phyloP scores from a whole-genome alignment of 2,329 filamentous ascomycete species.

The Acrocalymma vagum region DNA sequence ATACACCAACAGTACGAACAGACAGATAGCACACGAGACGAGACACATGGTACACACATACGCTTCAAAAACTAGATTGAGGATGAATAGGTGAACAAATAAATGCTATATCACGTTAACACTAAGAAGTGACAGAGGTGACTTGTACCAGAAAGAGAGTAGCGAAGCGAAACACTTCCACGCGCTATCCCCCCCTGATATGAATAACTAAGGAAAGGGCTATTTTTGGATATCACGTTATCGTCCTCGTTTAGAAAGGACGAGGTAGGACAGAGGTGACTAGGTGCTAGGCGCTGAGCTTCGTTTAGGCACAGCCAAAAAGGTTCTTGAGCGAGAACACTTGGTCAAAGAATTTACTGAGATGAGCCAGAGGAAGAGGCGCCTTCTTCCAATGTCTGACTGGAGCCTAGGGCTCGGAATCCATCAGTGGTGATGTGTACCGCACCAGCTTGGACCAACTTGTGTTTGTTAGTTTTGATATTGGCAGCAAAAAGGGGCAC shows the following conservation, averaged over 20 bases:
- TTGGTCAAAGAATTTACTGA: too few relatives aligned
- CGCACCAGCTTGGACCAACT: slow-evolving; percentile 90
- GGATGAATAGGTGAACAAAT: neutral
- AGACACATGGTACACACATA: too few relatives aligned
- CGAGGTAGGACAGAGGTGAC: slow-evolving; percentile 45
- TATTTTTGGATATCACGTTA: slow-evolving; percentile 42
- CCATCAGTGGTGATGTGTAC: slow-evolving; percentile 86
- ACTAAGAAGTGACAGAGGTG: slow-evolving; percentile 46
- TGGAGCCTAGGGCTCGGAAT: slow-evolving; percentile 68
- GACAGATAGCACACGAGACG: too few relatives aligned
- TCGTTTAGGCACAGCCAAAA: neutral
- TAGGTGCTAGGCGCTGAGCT: slow-evolving; percentile 12
- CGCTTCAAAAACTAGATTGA: too few relatives aligned
- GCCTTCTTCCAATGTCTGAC: slow-evolving; percentile 10
- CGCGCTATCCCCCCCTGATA: slow-evolving; percentile 9
- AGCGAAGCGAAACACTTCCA: slow-evolving; percentile 28
- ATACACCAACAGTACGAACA: too few relatives aligned
- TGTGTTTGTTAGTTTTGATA: slow-evolving; percentile 15
- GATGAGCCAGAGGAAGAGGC: slow-evolving; percentile 2
- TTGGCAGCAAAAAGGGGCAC: neutral
- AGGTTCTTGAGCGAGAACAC: too few relatives aligned
- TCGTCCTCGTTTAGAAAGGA: slow-evolving; percentile 23
- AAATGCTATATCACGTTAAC: slow-evolving; percentile 49
- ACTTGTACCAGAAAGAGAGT: slow-evolving; percentile 44
- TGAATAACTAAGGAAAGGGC: slow-evolving; percentile 9